Percentiles rank a stretch among this genome's conserved stretches.
Evolutionary conservation across 2,329 filamentous ascomycete genomes (phyloP).

Genomic region (Fusarium globosum): DNA sequence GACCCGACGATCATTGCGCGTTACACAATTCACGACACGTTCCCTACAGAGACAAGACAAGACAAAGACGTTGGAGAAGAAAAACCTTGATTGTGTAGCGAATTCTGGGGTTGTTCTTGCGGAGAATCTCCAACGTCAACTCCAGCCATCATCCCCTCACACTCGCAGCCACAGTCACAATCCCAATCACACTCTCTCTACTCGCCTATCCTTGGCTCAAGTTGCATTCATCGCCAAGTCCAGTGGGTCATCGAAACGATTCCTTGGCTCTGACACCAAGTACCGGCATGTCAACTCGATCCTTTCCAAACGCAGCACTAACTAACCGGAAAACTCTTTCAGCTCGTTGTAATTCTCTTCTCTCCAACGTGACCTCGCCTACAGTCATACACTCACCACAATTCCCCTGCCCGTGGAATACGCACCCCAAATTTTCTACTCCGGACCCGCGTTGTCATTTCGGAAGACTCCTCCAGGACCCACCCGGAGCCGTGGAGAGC

Average conservation of each 20-base stretch:
- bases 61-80: not conserved
- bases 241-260: constrained; percentile 17
- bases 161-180: not conserved
- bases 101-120: constrained; percentile 20
- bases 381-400: not conserved
- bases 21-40: not conserved
- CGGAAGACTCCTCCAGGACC: constrained; percentile 18
- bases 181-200: not conserved
- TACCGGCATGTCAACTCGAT: constrained; percentile 19
- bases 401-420: not conserved
- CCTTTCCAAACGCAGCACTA: not conserved
- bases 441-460: constrained; percentile 32
- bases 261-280: constrained; percentile 14
- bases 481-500: constrained; percentile 40
- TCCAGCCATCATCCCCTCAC: not conserved
- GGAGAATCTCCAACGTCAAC: constrained; percentile 5
- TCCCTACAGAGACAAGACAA: not conserved
- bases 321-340: not conserved
- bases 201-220: not conserved
- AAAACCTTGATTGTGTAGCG: constrained; percentile 29
- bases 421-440: not conserved
- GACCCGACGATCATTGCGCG: constrained; percentile 30
- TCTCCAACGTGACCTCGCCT: constrained; percentile 2
- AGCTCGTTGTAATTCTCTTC: not conserved
- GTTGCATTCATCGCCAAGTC: constrained; percentile 27